phyloP scores from a whole-genome alignment of 169 alveolate genomes.

The Plasmodium blacklocki region DNA sequence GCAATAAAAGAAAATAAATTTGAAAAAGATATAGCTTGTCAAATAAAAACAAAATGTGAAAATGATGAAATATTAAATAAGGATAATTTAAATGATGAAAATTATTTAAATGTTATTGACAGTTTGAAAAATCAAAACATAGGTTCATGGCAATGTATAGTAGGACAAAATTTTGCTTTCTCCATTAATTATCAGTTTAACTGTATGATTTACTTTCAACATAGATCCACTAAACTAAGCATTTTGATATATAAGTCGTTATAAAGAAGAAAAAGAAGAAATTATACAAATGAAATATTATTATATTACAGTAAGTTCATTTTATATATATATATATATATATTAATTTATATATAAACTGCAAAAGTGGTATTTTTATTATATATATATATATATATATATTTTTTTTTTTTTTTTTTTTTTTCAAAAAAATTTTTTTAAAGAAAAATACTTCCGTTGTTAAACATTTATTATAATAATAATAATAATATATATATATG shows the following conservation, averaged over 20 bases:
- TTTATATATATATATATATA: background rate
- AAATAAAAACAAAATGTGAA: slow-evolving; percentile 69
- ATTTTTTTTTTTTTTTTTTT: slow-evolving; percentile 1
- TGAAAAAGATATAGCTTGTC: slow-evolving; percentile 74
- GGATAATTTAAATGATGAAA: slow-evolving; percentile 45
- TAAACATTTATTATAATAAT: too few relatives aligned
- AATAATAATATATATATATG: too few relatives aligned
- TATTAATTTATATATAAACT: background rate
- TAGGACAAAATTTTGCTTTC: slow-evolving; percentile 73
- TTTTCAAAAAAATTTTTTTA: too few relatives aligned
- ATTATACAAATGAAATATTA: too few relatives aligned
- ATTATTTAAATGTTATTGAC: slow-evolving; percentile 20
- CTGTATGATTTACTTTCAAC: slow-evolving; percentile 68
- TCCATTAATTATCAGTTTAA: slow-evolving; percentile 66
- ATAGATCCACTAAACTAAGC: slow-evolving; percentile 40
- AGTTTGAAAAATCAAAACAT: slow-evolving; percentile 66
- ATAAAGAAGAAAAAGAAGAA: background rate
- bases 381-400: background rate
- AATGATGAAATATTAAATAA: slow-evolving; percentile 70
- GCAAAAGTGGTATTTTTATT: background rate
- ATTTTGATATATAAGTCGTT: slow-evolving; percentile 57
- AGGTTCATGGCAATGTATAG: slow-evolving; percentile 77
- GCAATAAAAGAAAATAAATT: slow-evolving; percentile 68
- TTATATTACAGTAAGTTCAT: too few relatives aligned
- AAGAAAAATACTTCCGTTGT: too few relatives aligned